Percentiles rank a stretch among this genome's conserved stretches.
phyloP scores from a whole-genome alignment of 2,329 filamentous ascomycete genomes.

The Trichothecium sympodiale region DNA sequence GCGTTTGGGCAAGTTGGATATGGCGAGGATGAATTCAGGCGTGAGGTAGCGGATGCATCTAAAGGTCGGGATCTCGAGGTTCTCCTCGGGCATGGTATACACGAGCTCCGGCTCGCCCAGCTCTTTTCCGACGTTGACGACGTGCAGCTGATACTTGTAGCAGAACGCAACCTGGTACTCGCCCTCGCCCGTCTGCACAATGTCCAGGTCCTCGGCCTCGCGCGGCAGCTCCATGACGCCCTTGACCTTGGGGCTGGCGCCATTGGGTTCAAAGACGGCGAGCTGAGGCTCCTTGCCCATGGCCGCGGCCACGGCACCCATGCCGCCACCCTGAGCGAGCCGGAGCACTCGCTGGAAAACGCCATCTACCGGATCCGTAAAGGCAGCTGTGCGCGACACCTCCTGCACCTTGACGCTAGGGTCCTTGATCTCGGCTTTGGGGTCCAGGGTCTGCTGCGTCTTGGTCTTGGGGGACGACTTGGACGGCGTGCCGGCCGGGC shows the following conservation, averaged over 20 bases:
- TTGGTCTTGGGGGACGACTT: constrained; percentile 11
- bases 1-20: constrained; percentile 47
- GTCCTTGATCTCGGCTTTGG: constrained; percentile 7
- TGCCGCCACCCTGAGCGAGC: constrained; percentile 46
- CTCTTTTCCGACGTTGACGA: constrained; percentile 45
- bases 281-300: constrained; percentile 67
- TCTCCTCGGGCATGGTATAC: constrained; percentile 44
- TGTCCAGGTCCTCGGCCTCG: constrained; percentile 60
- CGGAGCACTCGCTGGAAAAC: constrained; percentile 50
- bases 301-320: constrained; percentile 72
- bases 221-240: constrained; percentile 38
- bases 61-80: constrained; percentile 37
- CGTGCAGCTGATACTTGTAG: constrained; percentile 62
- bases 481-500: constrained; percentile 7
- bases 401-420: constrained; percentile 33
- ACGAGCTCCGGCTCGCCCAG: constrained; percentile 36
- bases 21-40: constrained; percentile 44
- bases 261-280: constrained; percentile 57
- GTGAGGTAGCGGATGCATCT: constrained; percentile 49
- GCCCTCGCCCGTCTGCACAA: constrained; percentile 47
- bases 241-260: constrained; percentile 31
- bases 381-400: constrained; percentile 40
- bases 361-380: constrained; percentile 36
- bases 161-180: constrained; percentile 69
- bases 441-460: constrained; percentile 3